Conservation (phyloP, 2,329 filamentous ascomycete genomes). For the Claviceps sp. region DNA sequence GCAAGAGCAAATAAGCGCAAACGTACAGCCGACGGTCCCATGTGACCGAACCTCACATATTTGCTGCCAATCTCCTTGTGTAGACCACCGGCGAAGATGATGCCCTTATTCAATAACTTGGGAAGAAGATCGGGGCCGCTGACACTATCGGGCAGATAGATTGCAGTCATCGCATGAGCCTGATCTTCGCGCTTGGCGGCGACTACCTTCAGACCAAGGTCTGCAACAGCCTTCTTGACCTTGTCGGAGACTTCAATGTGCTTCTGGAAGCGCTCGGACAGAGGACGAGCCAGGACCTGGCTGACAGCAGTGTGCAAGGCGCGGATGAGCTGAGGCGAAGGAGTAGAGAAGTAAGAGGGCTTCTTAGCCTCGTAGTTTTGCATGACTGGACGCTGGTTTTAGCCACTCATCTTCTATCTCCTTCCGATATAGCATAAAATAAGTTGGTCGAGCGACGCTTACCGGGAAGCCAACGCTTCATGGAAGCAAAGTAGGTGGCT, state of each 20-base stretch:
- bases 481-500: constrained; percentile 83
- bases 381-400: constrained; percentile 53
- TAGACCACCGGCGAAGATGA: constrained; percentile 88
- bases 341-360: constrained; percentile 94
- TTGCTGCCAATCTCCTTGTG: constrained; percentile 90
- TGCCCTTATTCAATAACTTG: constrained; percentile 69
- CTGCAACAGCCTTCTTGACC: constrained; percentile 71
- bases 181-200: constrained; percentile 78
- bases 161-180: constrained; percentile 95
- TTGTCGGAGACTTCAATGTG: constrained; percentile 70
- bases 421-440: neutral
- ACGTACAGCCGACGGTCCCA: constrained; percentile 81
- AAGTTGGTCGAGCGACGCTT: constrained; percentile 18
- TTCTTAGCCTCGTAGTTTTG: constrained; percentile 98
- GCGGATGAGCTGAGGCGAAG: constrained; percentile 84
- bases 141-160: constrained; percentile 80
- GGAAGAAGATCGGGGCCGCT: constrained; percentile 74
- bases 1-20: neutral
- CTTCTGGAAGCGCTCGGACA: constrained; percentile 69
- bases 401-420: neutral
- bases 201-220: constrained; percentile 76
- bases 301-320: constrained; percentile 80
- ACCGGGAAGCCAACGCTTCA: constrained; percentile 96
- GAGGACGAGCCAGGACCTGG: constrained; percentile 69
- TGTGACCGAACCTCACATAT: constrained; percentile 94